phyloP scores from a whole-genome alignment of 495 filamentous ascomycete genomes.

The Physcia stellaris region DNA sequence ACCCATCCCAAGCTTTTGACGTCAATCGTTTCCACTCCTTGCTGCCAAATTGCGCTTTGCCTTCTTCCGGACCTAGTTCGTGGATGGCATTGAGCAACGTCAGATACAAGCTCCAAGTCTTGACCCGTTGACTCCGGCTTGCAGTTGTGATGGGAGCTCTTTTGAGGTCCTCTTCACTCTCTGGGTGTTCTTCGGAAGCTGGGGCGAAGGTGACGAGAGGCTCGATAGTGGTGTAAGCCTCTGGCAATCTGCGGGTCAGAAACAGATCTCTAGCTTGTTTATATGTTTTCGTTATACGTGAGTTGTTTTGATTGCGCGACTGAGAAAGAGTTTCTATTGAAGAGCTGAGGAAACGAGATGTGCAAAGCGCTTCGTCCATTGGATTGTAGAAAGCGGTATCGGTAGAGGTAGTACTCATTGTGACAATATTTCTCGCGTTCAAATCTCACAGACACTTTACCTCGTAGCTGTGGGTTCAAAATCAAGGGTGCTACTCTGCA shows the following conservation, averaged over 20 bases:
- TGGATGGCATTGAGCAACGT: conserved; percentile 82
- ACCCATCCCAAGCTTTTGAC: conserved; percentile 67
- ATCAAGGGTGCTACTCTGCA: too few relatives aligned
- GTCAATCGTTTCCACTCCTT: conserved; percentile 71
- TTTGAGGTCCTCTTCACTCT: conserved; percentile 20
- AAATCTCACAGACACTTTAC: too few relatives aligned
- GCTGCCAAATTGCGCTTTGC: conserved; percentile 71
- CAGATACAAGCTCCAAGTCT: conserved; percentile 93
- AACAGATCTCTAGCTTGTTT: conserved; percentile 83
- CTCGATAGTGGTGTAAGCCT: conserved; percentile 69
- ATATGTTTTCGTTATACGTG: conserved; percentile 69
- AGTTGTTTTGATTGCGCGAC: conserved; percentile 39
- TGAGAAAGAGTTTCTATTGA: conserved; percentile 38
- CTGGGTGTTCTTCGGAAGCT: conserved; percentile 19
- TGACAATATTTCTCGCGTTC: too few relatives aligned
- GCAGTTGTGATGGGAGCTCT: conserved; percentile 59
- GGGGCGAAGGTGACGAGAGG: conserved; percentile 50
- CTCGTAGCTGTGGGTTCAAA: too few relatives aligned
- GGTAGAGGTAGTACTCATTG: conserved; percentile 14
- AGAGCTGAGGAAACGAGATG: conserved; percentile 31
- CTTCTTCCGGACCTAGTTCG: conserved; percentile 80
- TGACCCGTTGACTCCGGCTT: conserved; percentile 67
- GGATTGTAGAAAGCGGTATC: conserved; percentile 3
- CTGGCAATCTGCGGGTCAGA: conserved; percentile 78
- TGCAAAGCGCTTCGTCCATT: conserved; percentile 18